Percentiles rank a stretch among this genome's conserved stretches.
These are phyloP conservation scores for Rachicladosporium sp. DNA, from an alignment of 2,329 filamentous ascomycete genomes.

Conservation along the genomic window DNA sequence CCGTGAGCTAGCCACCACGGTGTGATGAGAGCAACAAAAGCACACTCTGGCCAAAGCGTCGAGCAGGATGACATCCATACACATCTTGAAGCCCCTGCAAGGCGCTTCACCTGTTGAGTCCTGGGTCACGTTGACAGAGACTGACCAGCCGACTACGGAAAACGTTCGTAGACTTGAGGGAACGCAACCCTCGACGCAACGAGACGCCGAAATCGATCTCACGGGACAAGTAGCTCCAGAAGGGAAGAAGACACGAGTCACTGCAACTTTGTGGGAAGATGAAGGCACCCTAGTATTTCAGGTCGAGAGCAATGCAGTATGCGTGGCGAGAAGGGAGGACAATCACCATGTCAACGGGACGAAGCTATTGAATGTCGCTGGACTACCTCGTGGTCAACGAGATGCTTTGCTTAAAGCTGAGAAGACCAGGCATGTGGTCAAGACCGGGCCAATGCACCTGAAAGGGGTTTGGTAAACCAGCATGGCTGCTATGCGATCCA, in stretches of 20 bases:
- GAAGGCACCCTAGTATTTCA: constrained; percentile 96
- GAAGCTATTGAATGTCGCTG: constrained; percentile 90
- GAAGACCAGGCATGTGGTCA: constrained; percentile 91
- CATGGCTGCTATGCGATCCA: neutral
- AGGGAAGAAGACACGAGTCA: constrained; percentile 92
- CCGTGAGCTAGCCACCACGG: too few species aligned
- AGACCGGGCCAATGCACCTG: constrained; percentile 97
- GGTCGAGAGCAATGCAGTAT: constrained; percentile 90
- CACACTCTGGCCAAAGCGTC: too few species aligned
- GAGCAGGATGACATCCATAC: too few species aligned
- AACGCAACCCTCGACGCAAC: too few species aligned
- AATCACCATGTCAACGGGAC: constrained; percentile 99
- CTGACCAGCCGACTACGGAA: too few species aligned
- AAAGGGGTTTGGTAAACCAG: constrained; percentile 83
- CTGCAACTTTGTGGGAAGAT: constrained; percentile 94
- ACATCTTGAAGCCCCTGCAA: too few species aligned
- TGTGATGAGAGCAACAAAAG: too few species aligned
- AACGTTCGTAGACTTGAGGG: too few species aligned
- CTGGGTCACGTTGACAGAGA: too few species aligned
- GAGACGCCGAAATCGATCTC: too few species aligned
- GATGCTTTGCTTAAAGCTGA: constrained; percentile 97
- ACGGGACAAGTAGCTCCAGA: constrained; percentile 88
- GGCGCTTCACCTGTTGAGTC: too few species aligned
- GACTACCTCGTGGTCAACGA: constrained; percentile 89
- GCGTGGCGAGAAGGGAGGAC: constrained; percentile 87